These are phyloP conservation scores for Dothideomycetes sp. DNA, from an alignment of 2,329 filamentous ascomycete genomes.

Conservation along the genomic window DNA sequence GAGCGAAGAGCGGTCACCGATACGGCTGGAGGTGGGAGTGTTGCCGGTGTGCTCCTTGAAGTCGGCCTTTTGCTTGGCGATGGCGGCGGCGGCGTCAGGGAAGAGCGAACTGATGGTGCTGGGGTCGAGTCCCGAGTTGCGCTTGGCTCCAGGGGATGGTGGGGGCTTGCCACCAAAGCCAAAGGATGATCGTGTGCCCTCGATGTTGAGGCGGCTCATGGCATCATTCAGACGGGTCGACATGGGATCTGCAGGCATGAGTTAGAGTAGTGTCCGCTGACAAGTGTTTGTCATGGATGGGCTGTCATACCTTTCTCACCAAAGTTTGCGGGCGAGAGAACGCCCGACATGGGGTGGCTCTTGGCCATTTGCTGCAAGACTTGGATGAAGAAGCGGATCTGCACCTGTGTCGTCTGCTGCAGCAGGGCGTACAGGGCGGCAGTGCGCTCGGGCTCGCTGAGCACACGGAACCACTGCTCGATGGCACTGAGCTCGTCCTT, in stretches of 20 bases:
- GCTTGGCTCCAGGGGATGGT: conserved; percentile 69
- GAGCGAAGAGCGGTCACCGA: conserved; percentile 68
- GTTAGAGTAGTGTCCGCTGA: not conserved
- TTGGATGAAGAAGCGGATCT: conserved; percentile 98
- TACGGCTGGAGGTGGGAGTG: conserved; percentile 77
- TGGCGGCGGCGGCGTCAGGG: conserved; percentile 94
- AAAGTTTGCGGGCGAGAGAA: conserved; percentile 89
- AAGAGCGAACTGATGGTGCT: conserved; percentile 98
- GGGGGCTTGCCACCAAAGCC: conserved; percentile 57
- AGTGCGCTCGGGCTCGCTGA: conserved; percentile 93
- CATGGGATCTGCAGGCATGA: conserved; percentile 67
- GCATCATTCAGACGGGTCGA: conserved; percentile 90
- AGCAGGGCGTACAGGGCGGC: conserved; percentile 90
- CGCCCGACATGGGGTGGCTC: conserved; percentile 91
- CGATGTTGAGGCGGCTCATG: conserved; percentile 89
- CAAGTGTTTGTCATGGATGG: no score
- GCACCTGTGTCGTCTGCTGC: conserved; percentile 97
- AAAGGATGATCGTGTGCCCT: conserved; percentile 78
- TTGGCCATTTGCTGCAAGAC: conserved; percentile 98
- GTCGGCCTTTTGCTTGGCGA: conserved; percentile 95
- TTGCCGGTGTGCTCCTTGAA: conserved; percentile 93
- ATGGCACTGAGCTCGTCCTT: conserved; percentile 98
- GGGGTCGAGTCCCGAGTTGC: conserved; percentile 87
- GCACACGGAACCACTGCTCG: conserved; percentile 97
- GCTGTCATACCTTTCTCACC: conserved; percentile 75